Percentiles rank a stretch among this genome's conserved stretches.
Conservation (phyloP, 2,329 filamentous ascomycete species). For the Penicillium psychrosexuale region DNA sequence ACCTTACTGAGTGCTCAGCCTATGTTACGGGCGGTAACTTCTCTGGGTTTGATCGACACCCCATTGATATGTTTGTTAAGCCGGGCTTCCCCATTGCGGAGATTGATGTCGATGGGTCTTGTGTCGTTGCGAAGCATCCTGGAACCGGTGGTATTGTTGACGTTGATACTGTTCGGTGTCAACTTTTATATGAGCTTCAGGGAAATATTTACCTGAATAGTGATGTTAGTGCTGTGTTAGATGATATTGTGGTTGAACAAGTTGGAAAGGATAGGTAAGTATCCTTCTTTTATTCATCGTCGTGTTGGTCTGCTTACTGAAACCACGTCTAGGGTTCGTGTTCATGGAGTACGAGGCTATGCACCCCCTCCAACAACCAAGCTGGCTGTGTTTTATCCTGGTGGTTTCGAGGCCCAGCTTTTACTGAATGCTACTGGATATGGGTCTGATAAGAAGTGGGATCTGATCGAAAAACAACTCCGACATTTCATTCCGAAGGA, state of each 20-base stretch:
- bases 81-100: constrained; percentile 52
- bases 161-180: constrained; percentile 44
- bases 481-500: constrained; percentile 43
- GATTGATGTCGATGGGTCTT: constrained; percentile 45
- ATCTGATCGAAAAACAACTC: constrained; percentile 50
- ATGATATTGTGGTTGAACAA: constrained; percentile 37
- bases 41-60: constrained; percentile 45
- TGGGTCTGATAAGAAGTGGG: constrained; percentile 49
- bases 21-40: constrained; percentile 58
- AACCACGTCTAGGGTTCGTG: constrained; percentile 32
- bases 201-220: constrained; percentile 49
- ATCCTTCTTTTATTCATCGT: neutral
- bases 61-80: constrained; percentile 43
- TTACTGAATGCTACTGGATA: constrained; percentile 50
- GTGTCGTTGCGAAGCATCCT: constrained; percentile 51
- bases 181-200: constrained; percentile 52
- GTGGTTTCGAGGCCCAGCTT: constrained; percentile 49
- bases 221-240: constrained; percentile 46
- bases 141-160: constrained; percentile 44
- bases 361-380: constrained; percentile 53
- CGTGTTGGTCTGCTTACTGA: neutral
- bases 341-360: constrained; percentile 43
- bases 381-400: constrained; percentile 51
- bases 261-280: constrained; percentile 32
- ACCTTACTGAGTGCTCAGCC: constrained; percentile 54